Evolutionary conservation across 2,329 filamentous ascomycete genomes (phyloP).

Genomic region (Rutstroemia sp.): DNA sequence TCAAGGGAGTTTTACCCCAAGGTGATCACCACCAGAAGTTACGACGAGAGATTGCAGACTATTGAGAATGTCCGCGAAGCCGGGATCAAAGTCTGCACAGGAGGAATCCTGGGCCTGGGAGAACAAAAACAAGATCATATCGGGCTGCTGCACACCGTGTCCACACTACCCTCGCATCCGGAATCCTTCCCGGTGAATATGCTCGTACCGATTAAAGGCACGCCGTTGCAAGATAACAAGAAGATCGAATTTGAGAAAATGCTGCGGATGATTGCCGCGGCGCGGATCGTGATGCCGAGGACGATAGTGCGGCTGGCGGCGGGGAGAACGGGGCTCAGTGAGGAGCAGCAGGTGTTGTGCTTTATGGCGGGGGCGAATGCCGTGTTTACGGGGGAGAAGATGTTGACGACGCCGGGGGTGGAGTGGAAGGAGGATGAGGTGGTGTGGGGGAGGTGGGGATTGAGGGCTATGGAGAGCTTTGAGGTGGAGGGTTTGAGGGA

Average conservation of each 20-base stretch:
- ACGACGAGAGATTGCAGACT: conserved; percentile 79
- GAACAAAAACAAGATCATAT: conserved; percentile 74
- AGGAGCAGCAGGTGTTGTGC: conserved; percentile 83
- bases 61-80: conserved; percentile 75
- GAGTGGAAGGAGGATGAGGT: conserved; percentile 82
- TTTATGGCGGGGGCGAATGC: conserved; percentile 90
- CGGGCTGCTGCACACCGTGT: conserved; percentile 74
- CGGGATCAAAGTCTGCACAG: conserved; percentile 84
- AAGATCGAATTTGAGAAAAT: conserved; percentile 71
- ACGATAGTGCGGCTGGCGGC: conserved; percentile 86
- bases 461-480: conserved; percentile 61
- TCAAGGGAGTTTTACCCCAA: conserved; percentile 82
- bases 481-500: conserved; percentile 21
- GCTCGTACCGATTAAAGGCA: conserved; percentile 84
- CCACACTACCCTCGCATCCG: conserved; percentile 72
- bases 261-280: conserved; percentile 76
- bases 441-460: conserved; percentile 78
- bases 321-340: conserved; percentile 73
- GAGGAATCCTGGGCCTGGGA: conserved; percentile 79
- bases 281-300: conserved; percentile 71
- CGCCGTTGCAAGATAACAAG: conserved; percentile 68
- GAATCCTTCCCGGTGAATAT: conserved; percentile 91
- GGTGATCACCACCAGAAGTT: conserved; percentile 77
- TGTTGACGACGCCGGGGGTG: conserved; percentile 87
- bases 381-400: conserved; percentile 94